A percentile compares a stretch with the other conserved stretches of the same genome.
These are phyloP conservation scores for Dipodascopsis tothii DNA, from an alignment of 805 yeast species.

Conservation along the genomic window DNA sequence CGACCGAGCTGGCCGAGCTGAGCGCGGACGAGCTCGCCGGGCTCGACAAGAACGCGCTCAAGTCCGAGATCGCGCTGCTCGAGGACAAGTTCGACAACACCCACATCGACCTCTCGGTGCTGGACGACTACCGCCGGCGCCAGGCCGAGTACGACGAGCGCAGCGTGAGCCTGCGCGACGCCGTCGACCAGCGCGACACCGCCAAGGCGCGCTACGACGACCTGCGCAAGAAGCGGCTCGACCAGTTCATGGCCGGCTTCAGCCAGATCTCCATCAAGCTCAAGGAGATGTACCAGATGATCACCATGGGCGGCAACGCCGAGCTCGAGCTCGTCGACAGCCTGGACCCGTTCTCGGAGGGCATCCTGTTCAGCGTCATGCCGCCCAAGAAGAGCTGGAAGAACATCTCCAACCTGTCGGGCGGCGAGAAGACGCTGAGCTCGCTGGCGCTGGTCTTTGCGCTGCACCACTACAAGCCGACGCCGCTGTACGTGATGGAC, in stretches of 20 bases:
- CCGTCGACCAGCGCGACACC: conserved; percentile 60
- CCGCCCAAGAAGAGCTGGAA: conserved; percentile 98
- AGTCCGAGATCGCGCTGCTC: conserved; percentile 46
- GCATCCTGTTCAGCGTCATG: conserved; percentile 94
- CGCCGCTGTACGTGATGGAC: conserved; percentile 97
- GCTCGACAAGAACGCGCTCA: conserved; percentile 44
- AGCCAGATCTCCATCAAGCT: conserved; percentile 74
- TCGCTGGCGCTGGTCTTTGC: conserved; percentile 95
- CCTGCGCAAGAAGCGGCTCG: conserved; percentile 63
- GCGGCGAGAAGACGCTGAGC: conserved; percentile 95
- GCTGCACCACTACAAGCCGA: conserved; percentile 88
- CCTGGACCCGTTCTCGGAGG: conserved; percentile 96
- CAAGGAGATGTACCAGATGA: conserved; percentile 96
- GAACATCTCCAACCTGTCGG: conserved; percentile 87
- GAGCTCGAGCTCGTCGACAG: conserved; percentile 92
- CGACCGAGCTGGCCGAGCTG: conserved; percentile 36
- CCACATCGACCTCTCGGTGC: conserved; percentile 61
- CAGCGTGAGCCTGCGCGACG: conserved; percentile 55
- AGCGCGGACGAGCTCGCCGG: conserved; percentile 45
- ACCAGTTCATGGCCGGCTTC: conserved; percentile 92
- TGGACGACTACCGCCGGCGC: conserved; percentile 68
- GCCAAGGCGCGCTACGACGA: conserved; percentile 57
- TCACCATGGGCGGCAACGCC: conserved; percentile 98
- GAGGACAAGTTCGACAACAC: conserved; percentile 49
- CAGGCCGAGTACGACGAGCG: conserved; percentile 57